Evolutionary conservation across 805 yeast species (phyloP).

Genomic region (Isabelozyma heimii): DNA sequence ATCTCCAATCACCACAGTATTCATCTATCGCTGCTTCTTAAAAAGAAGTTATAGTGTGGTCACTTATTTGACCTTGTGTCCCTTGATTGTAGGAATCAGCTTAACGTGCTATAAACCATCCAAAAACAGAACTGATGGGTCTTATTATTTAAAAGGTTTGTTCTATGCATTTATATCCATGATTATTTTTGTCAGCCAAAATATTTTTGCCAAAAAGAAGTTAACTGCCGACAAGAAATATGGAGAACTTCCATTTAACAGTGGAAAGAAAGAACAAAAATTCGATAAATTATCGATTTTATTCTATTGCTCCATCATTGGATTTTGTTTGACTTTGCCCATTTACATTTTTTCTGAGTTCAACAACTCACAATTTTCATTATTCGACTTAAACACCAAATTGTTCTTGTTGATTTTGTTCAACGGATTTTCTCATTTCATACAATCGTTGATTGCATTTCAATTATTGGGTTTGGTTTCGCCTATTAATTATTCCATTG

Average conservation of each 20-base stretch:
- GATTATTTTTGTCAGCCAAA: conserved; percentile 74
- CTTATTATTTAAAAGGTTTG: conserved; percentile 36
- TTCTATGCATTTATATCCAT: conserved; percentile 52
- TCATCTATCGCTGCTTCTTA: conserved; percentile 66
- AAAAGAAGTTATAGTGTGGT: conserved; percentile 52
- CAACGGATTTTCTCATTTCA: conserved; percentile 70
- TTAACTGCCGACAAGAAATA: conserved; percentile 44
- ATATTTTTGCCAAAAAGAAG: conserved; percentile 74
- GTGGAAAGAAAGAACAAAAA: conserved; percentile 28
- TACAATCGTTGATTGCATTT: conserved; percentile 73
- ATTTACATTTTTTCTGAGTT: conserved; percentile 60
- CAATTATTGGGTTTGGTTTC: conserved; percentile 68
- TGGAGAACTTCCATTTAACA: conserved; percentile 16
- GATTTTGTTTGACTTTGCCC: conserved; percentile 65
- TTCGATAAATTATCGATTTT: conserved; percentile 70
- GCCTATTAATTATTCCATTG: conserved; percentile 79
- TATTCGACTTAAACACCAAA: conserved; percentile 27
- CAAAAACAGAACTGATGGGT: conserved; percentile 11
- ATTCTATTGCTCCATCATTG: conserved; percentile 68
- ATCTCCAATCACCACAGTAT: conserved; percentile 85
- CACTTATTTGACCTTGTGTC: conserved; percentile 78
- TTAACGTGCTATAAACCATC: conserved; percentile 59
- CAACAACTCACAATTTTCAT: conserved; percentile 21
- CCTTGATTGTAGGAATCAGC: conserved; percentile 83
- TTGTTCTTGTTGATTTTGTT: conserved; percentile 42